A percentile compares a stretch with the other conserved stretches of the same genome.
These are phyloP conservation scores for Ustilago curta DNA, from an alignment of 1,284 basidiomycete species.

Conservation along the genomic window DNA sequence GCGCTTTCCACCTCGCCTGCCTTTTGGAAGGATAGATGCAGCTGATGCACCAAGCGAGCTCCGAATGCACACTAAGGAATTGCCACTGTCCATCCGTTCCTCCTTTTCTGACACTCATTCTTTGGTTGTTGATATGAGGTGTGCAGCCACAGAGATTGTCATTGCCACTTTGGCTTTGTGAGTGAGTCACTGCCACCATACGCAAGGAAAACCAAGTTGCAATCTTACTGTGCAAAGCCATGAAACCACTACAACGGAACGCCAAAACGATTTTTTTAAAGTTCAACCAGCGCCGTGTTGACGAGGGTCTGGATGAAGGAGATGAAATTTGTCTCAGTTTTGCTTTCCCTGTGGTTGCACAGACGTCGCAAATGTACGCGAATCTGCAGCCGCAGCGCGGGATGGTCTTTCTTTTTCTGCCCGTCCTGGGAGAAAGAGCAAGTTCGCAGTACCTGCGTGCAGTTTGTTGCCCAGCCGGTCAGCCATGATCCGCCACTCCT, in stretches of 20 bases:
- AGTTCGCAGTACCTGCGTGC: constrained; percentile 7
- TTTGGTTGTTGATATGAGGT: neutral
- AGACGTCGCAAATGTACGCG: constrained; percentile 1
- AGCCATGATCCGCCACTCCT: neutral
- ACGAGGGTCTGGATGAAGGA: neutral
- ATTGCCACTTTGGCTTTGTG: too few species aligned
- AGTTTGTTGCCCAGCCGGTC: neutral
- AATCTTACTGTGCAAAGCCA: too few species aligned
- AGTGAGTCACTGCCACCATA: too few species aligned
- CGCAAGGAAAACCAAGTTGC: too few species aligned
- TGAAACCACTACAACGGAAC: too few species aligned
- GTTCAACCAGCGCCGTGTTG: too few species aligned
- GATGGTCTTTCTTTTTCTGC: constrained; percentile 1
- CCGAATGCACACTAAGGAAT: neutral
- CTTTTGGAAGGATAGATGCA: neutral
- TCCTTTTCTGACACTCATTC: neutral
- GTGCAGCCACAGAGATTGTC: too few species aligned
- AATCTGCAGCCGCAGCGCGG: neutral
- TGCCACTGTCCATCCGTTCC: too few species aligned
- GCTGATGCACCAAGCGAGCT: constrained; percentile 7
- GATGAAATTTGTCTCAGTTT: constrained; percentile 17
- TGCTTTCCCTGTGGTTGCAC: neutral
- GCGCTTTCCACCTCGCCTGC: constrained; percentile 3
- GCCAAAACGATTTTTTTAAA: too few species aligned
- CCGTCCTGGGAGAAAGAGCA: too few species aligned